phyloP scores from a whole-genome alignment of 768 basidiomycete species.

The Phanerochaete carnosa region DNA sequence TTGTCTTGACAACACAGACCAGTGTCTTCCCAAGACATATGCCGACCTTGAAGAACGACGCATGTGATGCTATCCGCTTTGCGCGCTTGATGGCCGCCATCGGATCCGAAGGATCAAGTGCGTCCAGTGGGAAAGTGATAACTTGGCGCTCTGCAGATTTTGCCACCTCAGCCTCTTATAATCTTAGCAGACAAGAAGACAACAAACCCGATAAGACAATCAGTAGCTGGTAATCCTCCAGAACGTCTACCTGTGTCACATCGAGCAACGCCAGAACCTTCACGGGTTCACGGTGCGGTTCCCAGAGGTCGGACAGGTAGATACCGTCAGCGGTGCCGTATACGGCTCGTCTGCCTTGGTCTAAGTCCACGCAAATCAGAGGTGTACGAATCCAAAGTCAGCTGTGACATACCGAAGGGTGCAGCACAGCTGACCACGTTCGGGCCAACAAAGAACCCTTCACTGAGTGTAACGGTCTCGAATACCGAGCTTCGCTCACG shows the following conservation, averaged over 20 bases:
- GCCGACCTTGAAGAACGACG: slow-evolving; percentile 97
- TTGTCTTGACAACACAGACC: slow-evolving; percentile 96
- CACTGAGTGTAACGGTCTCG: slow-evolving; percentile 79
- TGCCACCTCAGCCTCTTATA: not conserved
- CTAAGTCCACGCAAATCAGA: slow-evolving; percentile 36
- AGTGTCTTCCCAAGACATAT: slow-evolving; percentile 87
- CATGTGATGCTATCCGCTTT: slow-evolving; percentile 93
- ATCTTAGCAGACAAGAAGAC: not conserved
- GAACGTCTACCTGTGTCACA: slow-evolving; percentile 91
- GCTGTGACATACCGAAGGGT: slow-evolving; percentile 54
- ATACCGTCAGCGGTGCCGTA: slow-evolving; percentile 99
- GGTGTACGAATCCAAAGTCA: not conserved
- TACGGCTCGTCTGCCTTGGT: slow-evolving; percentile 77
- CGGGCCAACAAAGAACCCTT: slow-evolving; percentile 81
- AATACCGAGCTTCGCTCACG: slow-evolving; percentile 84
- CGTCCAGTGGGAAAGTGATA: slow-evolving; percentile 92
- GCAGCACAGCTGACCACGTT: slow-evolving; percentile 95
- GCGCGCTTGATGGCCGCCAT: slow-evolving; percentile 89
- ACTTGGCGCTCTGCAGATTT: slow-evolving; percentile 77
- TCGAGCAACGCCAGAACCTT: slow-evolving; percentile 88
- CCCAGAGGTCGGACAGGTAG: slow-evolving; percentile 86
- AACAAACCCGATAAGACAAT: slow-evolving; percentile 93
- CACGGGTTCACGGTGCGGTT: slow-evolving; percentile 73
- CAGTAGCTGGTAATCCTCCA: slow-evolving; percentile 93
- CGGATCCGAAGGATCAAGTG: slow-evolving; percentile 86